Evolutionary conservation across 306 rosid genomes (phyloP).

Genomic region (Fragaria nilgerrensis): DNA sequence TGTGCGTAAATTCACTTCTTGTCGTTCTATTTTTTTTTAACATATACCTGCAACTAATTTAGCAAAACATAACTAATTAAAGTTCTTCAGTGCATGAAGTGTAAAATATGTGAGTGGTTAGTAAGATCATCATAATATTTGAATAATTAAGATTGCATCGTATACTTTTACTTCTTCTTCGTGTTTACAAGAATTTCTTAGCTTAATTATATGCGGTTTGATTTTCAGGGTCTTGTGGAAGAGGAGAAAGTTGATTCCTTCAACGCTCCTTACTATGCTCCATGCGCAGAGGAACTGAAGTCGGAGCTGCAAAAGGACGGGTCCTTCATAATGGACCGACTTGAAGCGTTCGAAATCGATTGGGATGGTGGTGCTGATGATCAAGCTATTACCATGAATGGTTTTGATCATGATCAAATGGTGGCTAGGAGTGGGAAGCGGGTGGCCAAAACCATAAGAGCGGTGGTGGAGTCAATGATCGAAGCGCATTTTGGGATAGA

Average conservation of each 20-base stretch:
- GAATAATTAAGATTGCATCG: too few species aligned
- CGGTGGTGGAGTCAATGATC: constrained; percentile 71
- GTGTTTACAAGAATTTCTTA: too few species aligned
- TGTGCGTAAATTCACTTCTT: constrained; percentile 26
- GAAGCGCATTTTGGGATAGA: constrained; percentile 55
- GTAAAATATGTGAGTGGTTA: too few species aligned
- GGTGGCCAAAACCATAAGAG: constrained; percentile 57
- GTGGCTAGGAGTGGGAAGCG: constrained; percentile 28
- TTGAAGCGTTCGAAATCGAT: constrained; percentile 41
- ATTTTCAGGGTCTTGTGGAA: constrained; percentile 46
- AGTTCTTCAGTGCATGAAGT: too few species aligned
- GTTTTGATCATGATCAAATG: neutral
- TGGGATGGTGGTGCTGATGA: constrained; percentile 46
- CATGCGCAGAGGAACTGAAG: constrained; percentile 52
- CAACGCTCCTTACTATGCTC: constrained; percentile 76
- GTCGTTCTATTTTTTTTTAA: neutral
- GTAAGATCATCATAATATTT: too few species aligned
- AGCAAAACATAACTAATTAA: neutral
- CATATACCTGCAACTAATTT: neutral
- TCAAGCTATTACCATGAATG: neutral
- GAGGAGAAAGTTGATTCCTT: constrained; percentile 68
- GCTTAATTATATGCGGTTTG: neutral
- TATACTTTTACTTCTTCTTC: too few species aligned
- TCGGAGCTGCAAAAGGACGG: constrained; percentile 53
- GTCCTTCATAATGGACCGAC: constrained; percentile 46